These are phyloP conservation scores for Fomitiporia mediterranea DNA, from an alignment of 1,284 basidiomycete species.

Conservation along the genomic window DNA sequence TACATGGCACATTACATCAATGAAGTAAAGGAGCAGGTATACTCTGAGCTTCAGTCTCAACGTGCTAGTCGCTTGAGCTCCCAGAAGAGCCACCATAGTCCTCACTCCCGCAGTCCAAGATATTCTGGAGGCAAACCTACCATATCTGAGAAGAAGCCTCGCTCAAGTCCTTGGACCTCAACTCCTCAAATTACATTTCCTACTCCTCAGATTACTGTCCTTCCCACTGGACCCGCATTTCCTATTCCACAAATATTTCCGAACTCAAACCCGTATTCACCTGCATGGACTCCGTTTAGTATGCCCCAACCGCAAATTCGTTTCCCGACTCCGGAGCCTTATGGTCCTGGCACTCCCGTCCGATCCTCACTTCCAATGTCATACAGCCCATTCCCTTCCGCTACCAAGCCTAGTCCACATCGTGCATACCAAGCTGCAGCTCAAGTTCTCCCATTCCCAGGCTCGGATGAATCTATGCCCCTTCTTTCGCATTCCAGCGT, in stretches of 20 bases:
- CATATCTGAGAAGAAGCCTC: too few relatives aligned
- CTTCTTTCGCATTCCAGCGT: neutral
- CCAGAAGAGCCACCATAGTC: neutral
- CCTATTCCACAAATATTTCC: neutral
- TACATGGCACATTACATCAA: neutral
- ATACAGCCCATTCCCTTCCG: neutral
- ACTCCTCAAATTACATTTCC: neutral
- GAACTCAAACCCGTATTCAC: neutral
- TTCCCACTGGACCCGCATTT: neutral
- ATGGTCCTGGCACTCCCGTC: neutral
- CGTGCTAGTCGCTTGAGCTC: neutral
- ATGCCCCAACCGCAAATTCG: neutral
- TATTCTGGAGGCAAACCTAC: neutral
- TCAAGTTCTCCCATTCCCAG: neutral
- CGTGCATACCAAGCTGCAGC: neutral
- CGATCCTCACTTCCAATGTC: neutral
- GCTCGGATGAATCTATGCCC: neutral
- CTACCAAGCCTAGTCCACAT: neutral
- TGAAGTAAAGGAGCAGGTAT: slow-evolving; percentile 3
- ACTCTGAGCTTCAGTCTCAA: neutral
- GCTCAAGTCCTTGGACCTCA: too few relatives aligned
- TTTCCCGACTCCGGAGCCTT: neutral
- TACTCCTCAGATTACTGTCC: neutral
- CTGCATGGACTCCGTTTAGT: neutral
- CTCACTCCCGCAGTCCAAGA: neutral